Evolutionary conservation across 2,329 filamentous ascomycete genomes (phyloP), one percentile per base, ranked within the genome.

Genomic region (Trematosphaeria pertusa): DNA sequence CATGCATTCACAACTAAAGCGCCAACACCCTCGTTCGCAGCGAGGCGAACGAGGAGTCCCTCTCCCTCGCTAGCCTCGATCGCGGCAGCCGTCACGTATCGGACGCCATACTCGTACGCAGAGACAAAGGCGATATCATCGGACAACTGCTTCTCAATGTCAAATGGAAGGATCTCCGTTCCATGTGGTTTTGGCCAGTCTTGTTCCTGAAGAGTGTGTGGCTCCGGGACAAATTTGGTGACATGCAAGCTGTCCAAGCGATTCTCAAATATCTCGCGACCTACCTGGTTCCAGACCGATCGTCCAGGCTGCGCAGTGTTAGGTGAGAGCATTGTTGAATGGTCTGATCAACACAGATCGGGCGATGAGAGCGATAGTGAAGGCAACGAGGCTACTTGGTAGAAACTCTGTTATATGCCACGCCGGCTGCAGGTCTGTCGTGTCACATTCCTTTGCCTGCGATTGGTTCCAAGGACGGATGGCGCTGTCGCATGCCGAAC

Each of bases 11-110:
- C 14, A 24, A 38, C 19, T n/a, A 14, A n/a, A 18, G 36, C 17
- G 19, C 14, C 11, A 15, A 38, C 14, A 26, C 36, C 36, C 36
- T 15, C 17, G 36, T 26, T 38, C 36, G 22, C 36, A 21, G 34
- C 34, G 15, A 37, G 34, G 6, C 34, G 34, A 21, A 38, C 19
- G 11, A 28, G 20, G 36, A 38, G 36, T 9, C 36, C 36, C 17
- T 12, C 36, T 22, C 14, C 10, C 20, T 38, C 20, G n/a, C 22
- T 28, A 26, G 21, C 21, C 12, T 38, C 8, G 12, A 28, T 17
- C 6, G 36, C 15, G 36, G 19, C 36, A 38, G 36, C 36, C 19
- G 20, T 38, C 18, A 38, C 36, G 17, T 38, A 38, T 24, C 36
- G 20, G 20, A 38, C 36, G 21, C 36, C 36, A 28, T 38, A 26